Evolutionary conservation across 768 basidiomycete species (phyloP).

Genomic region (Suillus placidus): DNA sequence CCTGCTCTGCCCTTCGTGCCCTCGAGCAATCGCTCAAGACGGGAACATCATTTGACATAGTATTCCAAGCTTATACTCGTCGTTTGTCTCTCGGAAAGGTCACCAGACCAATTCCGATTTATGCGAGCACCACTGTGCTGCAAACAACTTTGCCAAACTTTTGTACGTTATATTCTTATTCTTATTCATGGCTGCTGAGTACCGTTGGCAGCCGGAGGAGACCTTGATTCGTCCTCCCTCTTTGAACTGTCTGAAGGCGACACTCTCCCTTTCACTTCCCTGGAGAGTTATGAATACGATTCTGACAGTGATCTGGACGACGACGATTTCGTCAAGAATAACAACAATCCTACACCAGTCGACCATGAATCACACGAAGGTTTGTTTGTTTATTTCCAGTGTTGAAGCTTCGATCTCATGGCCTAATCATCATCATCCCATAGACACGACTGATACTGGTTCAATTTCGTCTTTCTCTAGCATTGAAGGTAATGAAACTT

Average conservation of each 20-base stretch:
- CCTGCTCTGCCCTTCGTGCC: background rate
- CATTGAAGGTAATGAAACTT: slow-evolving; percentile 5
- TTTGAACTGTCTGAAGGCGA: background rate
- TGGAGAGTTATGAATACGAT: background rate
- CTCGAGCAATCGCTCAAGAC: slow-evolving; percentile 12
- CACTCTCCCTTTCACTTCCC: background rate
- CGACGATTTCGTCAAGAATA: background rate
- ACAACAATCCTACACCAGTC: background rate
- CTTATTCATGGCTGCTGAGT: background rate
- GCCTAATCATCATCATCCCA: background rate
- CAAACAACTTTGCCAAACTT: slow-evolving; percentile 1
- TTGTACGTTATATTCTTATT: background rate
- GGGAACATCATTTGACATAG: slow-evolving; percentile 11
- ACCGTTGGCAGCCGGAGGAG: background rate
- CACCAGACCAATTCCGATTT: background rate
- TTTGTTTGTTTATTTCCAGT: background rate
- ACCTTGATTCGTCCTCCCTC: background rate
- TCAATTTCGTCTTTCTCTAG: background rate
- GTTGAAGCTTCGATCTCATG: background rate
- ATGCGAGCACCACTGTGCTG: slow-evolving; percentile 7
- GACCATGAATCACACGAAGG: background rate
- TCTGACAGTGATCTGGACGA: background rate
- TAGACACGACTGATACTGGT: background rate
- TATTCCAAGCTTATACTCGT: slow-evolving; percentile 7
- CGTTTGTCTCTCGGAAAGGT: background rate